These are phyloP conservation scores for Pichia kudriavzevii DNA, from an alignment of 1,139 yeast species.

Conservation along the genomic window DNA sequence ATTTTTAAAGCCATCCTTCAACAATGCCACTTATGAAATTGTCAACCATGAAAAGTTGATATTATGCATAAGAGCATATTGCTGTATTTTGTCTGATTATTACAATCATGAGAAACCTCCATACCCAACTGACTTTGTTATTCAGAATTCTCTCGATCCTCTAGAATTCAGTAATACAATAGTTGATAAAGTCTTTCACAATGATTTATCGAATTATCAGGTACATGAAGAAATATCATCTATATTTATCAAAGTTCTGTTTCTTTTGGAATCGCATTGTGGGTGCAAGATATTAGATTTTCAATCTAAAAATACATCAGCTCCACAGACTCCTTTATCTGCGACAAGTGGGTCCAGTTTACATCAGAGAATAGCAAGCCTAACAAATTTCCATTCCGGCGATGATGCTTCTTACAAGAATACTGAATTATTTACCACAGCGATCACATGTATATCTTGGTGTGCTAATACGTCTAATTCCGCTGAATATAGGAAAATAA, in stretches of 20 bases:
- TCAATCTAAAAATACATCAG: slow-evolving; percentile 8
- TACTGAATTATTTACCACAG: slow-evolving; percentile 59
- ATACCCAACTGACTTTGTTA: slow-evolving; percentile 63
- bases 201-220: slow-evolving; percentile 39
- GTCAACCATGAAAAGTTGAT: slow-evolving; percentile 64
- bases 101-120: slow-evolving; percentile 54
- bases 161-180: slow-evolving; percentile 24
- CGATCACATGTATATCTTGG: slow-evolving; percentile 39
- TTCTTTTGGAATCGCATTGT: slow-evolving; percentile 52
- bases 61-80: slow-evolving; percentile 63
- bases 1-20: slow-evolving; percentile 46
- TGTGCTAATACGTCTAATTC: slow-evolving; percentile 20
- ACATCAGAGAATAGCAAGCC: slow-evolving; percentile 21
- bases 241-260: slow-evolving; percentile 51
- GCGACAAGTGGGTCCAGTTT: slow-evolving; percentile 19
- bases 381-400: slow-evolving; percentile 21
- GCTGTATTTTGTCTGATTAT: slow-evolving; percentile 57
- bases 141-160: slow-evolving; percentile 31
- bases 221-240: slow-evolving; percentile 72
- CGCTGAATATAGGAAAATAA: slow-evolving; percentile 45
- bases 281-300: slow-evolving; percentile 34
- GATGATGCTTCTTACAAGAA: slow-evolving; percentile 29
- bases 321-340: slow-evolving; percentile 20
- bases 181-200: slow-evolving; percentile 31
- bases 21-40: slow-evolving; percentile 51